These are phyloP conservation scores for Paraphaeosphaeria minitans DNA, from an alignment of 2,329 filamentous ascomycete species.

Conservation along the genomic window DNA sequence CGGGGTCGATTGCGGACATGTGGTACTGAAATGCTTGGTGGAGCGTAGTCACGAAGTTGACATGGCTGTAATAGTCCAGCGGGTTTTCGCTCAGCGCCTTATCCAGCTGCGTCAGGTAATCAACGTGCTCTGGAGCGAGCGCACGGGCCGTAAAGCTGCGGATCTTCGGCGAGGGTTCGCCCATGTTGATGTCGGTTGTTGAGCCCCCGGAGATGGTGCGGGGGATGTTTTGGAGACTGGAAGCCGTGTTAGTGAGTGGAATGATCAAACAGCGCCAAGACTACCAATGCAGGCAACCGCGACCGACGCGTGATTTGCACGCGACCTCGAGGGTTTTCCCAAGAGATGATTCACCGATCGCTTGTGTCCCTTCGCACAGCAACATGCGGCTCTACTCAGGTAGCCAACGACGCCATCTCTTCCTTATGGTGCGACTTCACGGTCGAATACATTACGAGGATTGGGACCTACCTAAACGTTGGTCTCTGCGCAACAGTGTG, in stretches of 20 bases:
- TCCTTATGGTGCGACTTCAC: not conserved
- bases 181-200: conserved; percentile 54
- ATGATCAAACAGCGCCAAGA: conserved; percentile 17
- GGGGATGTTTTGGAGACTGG: conserved; percentile 38
- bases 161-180: conserved; percentile 52
- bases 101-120: conserved; percentile 52
- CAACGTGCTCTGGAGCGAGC: conserved; percentile 51
- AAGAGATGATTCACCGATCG: no score
- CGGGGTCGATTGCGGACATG: conserved; percentile 33
- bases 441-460: not conserved
- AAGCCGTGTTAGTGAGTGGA: conserved; percentile 15
- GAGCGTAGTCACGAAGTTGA: conserved; percentile 54
- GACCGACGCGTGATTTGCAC: conserved; percentile 11
- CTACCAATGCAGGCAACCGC: conserved; percentile 22
- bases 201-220: conserved; percentile 51
- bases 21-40: conserved; percentile 56
- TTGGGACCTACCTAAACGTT: conserved; percentile 42
- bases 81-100: conserved; percentile 53
- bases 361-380: no score
- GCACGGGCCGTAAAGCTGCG: conserved; percentile 51
- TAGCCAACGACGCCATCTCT: not conserved
- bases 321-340: not conserved
- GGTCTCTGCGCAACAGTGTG: conserved; percentile 41
- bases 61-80: conserved; percentile 56
- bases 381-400: not conserved